Conservation (phyloP, 1,139 yeast species). For the Pichia sp. region DNA sequence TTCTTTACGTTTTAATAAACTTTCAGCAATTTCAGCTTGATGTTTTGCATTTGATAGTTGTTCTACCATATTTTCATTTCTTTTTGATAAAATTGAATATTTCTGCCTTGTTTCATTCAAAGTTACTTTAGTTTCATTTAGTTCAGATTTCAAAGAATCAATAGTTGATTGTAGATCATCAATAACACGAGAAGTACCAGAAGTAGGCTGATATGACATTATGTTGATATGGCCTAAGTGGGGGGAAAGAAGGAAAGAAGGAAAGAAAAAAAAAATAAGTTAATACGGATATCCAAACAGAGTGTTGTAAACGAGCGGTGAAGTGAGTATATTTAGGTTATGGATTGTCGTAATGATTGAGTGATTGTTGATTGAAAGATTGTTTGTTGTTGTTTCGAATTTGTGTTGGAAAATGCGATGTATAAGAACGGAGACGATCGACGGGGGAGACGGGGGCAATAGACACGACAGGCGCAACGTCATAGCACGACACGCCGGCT, state of each 20-base stretch:
- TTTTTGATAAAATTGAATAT: slow-evolving; percentile 39
- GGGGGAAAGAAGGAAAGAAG: background rate
- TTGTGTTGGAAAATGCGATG: no score
- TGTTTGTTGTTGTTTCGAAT: no score
- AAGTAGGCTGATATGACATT: slow-evolving; percentile 6
- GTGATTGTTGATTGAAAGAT: no score
- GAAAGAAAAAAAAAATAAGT: background rate
- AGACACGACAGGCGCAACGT: no score
- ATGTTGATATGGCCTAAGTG: background rate
- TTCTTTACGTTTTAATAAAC: slow-evolving; percentile 58
- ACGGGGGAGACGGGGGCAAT: no score
- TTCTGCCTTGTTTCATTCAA: slow-evolving; percentile 46
- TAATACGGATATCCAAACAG: background rate
- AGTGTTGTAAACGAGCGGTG: background rate
- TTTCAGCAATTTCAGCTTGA: slow-evolving; percentile 62
- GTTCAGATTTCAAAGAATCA: slow-evolving; percentile 22
- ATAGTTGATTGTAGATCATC: slow-evolving; percentile 27
- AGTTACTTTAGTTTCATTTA: slow-evolving; percentile 45
- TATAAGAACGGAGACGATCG: no score
- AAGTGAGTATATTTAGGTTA: background rate
- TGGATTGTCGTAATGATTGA: no score
- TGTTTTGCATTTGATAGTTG: slow-evolving; percentile 65
- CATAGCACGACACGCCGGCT: no score
- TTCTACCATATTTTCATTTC: slow-evolving; percentile 57
- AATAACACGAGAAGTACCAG: slow-evolving; percentile 28